Percentiles rank a stretch among this genome's conserved stretches.
phyloP scores from a whole-genome alignment of 257 asterid species.

The Jacaranda copaia region DNA sequence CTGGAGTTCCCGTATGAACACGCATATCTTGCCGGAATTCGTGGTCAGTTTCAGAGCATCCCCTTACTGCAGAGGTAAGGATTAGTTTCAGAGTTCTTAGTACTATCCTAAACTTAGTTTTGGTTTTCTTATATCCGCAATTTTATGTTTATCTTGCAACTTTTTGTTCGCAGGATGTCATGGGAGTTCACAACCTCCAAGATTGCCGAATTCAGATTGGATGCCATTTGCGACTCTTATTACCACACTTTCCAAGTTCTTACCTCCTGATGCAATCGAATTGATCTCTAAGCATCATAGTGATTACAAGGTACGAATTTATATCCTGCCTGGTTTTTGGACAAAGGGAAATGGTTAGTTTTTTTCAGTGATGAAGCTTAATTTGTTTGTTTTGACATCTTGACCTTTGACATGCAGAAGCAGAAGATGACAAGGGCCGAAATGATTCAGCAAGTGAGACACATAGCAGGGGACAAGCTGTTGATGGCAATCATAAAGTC shows the following conservation, averaged over 20 bases:
- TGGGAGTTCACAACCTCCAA: constrained; percentile 26
- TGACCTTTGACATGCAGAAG: constrained; percentile 41
- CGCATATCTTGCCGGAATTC: constrained; percentile 67
- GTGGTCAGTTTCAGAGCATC: constrained; percentile 55
- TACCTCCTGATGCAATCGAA: constrained; percentile 50
- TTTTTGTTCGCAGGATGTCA: constrained; percentile 36
- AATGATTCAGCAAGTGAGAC: constrained; percentile 52
- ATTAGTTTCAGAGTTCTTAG: neutral
- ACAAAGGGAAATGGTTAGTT: neutral
- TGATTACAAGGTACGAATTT: constrained; percentile 50
- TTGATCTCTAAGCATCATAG: constrained; percentile 45
- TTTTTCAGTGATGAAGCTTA: neutral
- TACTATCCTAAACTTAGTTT: neutral
- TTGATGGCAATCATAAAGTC: constrained; percentile 48
- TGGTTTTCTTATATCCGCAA: neutral
- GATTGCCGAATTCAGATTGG: constrained; percentile 57
- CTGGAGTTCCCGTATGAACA: constrained; percentile 66
- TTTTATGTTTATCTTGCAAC: neutral
- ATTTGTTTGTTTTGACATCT: neutral
- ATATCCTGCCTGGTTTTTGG: neutral
- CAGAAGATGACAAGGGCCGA: constrained; percentile 51
- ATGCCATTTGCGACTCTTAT: constrained; percentile 55
- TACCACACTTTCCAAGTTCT: constrained; percentile 46
- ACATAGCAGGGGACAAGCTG: constrained; percentile 61
- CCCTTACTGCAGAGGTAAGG: constrained; percentile 44